Conservation (phyloP, 768 basidiomycete species). For the Russula earlei region DNA sequence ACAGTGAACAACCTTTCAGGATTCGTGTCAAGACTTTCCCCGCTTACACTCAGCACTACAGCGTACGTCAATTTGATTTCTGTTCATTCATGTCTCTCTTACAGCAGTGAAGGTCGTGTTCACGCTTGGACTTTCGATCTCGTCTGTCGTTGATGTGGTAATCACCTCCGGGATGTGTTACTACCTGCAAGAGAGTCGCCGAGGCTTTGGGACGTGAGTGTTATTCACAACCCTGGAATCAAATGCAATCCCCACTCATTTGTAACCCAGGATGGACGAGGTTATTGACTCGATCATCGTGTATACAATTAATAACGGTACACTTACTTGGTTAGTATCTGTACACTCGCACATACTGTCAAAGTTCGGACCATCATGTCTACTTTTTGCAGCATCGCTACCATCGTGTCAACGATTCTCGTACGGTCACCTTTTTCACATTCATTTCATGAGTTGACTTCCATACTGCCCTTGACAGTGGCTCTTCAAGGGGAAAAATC, state of each 20-base stretch:
- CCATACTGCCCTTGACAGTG: slow-evolving; percentile 7
- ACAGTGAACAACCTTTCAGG: background rate
- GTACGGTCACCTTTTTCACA: background rate
- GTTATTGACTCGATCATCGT: slow-evolving; percentile 16
- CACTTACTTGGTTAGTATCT: slow-evolving; percentile 17
- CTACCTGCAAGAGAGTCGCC: slow-evolving; percentile 18
- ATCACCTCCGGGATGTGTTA: slow-evolving; percentile 18
- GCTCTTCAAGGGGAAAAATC: slow-evolving; percentile 12
- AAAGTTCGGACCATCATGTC: background rate
- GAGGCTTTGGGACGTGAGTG: slow-evolving; percentile 18
- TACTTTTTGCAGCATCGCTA: slow-evolving; percentile 6
- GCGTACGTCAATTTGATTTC: background rate
- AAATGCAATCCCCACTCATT: background rate
- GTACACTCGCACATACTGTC: background rate
- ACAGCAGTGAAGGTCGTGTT: slow-evolving; percentile 14
- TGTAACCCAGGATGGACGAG: slow-evolving; percentile 15
- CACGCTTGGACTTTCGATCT: slow-evolving; percentile 17
- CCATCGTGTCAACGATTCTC: slow-evolving; percentile 17
- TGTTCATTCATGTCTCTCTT: background rate
- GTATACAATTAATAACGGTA: slow-evolving; percentile 21
- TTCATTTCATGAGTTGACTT: background rate
- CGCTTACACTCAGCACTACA: background rate
- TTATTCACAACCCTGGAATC: background rate
- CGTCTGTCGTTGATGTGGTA: slow-evolving; percentile 15
- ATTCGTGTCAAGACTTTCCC: slow-evolving; percentile 5